Evolutionary conservation across 2,329 filamentous ascomycete genomes (phyloP).

Genomic region (Rutstroemia sp.): DNA sequence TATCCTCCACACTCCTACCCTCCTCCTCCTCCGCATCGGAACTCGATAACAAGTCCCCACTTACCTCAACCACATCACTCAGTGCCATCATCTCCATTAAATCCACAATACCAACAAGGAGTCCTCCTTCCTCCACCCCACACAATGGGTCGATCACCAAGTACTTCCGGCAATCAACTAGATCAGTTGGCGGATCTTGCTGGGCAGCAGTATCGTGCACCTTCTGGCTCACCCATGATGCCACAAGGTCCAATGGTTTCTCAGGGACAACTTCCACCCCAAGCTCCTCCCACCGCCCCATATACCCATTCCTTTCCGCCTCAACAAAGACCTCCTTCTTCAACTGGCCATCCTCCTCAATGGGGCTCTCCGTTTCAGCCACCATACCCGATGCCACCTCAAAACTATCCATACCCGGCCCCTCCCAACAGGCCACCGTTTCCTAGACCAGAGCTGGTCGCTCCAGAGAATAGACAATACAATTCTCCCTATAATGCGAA

Average conservation of each 20-base stretch:
- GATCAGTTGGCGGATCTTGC: conserved; percentile 28
- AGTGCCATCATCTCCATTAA: conserved; percentile 28
- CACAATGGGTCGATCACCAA: conserved; percentile 12
- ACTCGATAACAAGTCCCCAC: conserved; percentile 24
- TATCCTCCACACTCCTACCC: conserved; percentile 13
- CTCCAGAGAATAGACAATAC: conserved; percentile 25
- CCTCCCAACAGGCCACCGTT: conserved; percentile 18
- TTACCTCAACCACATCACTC: conserved; percentile 23
- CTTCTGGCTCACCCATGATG: conserved; percentile 22
- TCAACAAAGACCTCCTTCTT: conserved; percentile 18
- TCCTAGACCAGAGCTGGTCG: conserved; percentile 15
- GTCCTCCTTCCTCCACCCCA: conserved; percentile 24
- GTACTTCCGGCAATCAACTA: conserved; percentile 22
- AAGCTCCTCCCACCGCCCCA: conserved; percentile 9
- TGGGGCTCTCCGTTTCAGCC: conserved; percentile 15
- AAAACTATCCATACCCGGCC: conserved; percentile 15
- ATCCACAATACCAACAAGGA: conserved; percentile 16
- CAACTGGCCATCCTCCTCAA: conserved; percentile 20
- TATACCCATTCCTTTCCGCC: conserved; percentile 15
- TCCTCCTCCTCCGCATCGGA: conserved; percentile 10
- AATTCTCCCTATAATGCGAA: conserved; percentile 29
- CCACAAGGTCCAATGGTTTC: conserved; percentile 15
- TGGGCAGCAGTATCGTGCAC: conserved; percentile 27
- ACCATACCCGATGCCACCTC: conserved; percentile 13
- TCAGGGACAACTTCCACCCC: not conserved